phyloP scores from a whole-genome alignment of 805 yeast genomes.

The Wickerhamomyces sydowiorum region DNA sequence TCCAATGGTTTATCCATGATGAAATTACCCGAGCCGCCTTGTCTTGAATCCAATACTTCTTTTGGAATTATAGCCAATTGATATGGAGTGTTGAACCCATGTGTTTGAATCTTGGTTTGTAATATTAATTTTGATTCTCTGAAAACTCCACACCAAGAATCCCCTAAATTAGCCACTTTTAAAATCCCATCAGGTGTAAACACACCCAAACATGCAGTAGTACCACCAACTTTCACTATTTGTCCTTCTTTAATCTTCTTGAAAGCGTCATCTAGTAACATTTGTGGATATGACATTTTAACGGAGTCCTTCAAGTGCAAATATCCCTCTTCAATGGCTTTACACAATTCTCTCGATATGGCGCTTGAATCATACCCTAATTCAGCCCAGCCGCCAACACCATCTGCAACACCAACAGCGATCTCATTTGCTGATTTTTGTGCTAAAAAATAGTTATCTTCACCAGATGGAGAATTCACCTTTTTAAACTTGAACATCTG shows the following conservation, averaged over 20 bases:
- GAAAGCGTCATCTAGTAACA: slow-evolving; percentile 53
- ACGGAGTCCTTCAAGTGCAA: slow-evolving; percentile 5
- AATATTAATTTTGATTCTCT: slow-evolving; percentile 55
- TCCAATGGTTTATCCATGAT: slow-evolving; percentile 65
- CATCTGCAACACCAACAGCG: slow-evolving; percentile 86
- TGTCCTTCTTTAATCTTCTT: slow-evolving; percentile 44
- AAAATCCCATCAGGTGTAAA: slow-evolving; percentile 50
- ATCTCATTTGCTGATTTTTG: slow-evolving; percentile 25
- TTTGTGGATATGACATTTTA: slow-evolving; percentile 20
- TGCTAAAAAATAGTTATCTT: slow-evolving; percentile 63
- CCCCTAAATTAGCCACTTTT: slow-evolving; percentile 80
- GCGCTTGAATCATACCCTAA: slow-evolving; percentile 88
- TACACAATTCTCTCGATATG: slow-evolving; percentile 74
- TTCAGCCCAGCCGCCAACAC: slow-evolving; percentile 97
- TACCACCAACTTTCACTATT: slow-evolving; percentile 81
- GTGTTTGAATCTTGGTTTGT: slow-evolving; percentile 74
- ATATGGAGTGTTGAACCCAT: slow-evolving; percentile 86
- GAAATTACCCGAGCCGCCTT: slow-evolving; percentile 50
- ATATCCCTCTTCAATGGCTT: slow-evolving; percentile 36
- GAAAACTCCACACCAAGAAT: slow-evolving; percentile 89
- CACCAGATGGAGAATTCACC: slow-evolving; percentile 63
- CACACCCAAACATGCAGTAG: slow-evolving; percentile 85
- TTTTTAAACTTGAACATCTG: slow-evolving; percentile 22
- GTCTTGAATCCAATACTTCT: slow-evolving; percentile 42
- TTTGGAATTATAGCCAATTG: slow-evolving; percentile 84